These are phyloP conservation scores for Ophiostoma himal-ulmi DNA, from an alignment of 2,329 filamentous ascomycete species.

Conservation along the genomic window DNA sequence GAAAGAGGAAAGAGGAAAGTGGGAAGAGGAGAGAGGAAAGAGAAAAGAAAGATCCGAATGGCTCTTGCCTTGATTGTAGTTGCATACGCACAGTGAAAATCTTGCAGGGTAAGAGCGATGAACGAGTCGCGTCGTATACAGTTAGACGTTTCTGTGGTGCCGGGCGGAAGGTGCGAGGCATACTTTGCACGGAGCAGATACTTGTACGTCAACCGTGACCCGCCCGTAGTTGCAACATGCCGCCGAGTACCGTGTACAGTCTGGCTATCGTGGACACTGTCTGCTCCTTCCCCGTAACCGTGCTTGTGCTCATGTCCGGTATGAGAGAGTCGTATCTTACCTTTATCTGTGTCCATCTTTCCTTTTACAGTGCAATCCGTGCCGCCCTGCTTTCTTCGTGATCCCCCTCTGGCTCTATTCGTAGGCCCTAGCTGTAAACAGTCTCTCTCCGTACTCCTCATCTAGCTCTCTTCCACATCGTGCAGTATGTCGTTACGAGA, in stretches of 20 bases:
- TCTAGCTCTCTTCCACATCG: conserved; percentile 18
- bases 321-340: too few species aligned
- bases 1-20: not conserved
- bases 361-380: not conserved
- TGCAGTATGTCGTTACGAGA: conserved; percentile 9
- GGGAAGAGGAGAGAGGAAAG: not conserved
- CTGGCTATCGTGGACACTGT: not conserved
- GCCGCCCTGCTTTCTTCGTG: not conserved
- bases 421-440: not conserved
- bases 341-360: not conserved
- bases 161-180: not conserved
- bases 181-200: not conserved
- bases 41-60: conserved; percentile 5
- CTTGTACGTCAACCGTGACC: not conserved
- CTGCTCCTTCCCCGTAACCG: not conserved
- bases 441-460: not conserved
- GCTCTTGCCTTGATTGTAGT: conserved; percentile 2
- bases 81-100: not conserved
- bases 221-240: not conserved
- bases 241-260: not conserved
- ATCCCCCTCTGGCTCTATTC: not conserved
- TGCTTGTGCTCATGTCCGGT: not conserved
- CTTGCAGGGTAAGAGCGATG: not conserved
- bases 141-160: not conserved
- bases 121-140: not conserved